Conservation (phyloP, 495 filamentous ascomycete genomes). For the Xylaria sp. region DNA sequence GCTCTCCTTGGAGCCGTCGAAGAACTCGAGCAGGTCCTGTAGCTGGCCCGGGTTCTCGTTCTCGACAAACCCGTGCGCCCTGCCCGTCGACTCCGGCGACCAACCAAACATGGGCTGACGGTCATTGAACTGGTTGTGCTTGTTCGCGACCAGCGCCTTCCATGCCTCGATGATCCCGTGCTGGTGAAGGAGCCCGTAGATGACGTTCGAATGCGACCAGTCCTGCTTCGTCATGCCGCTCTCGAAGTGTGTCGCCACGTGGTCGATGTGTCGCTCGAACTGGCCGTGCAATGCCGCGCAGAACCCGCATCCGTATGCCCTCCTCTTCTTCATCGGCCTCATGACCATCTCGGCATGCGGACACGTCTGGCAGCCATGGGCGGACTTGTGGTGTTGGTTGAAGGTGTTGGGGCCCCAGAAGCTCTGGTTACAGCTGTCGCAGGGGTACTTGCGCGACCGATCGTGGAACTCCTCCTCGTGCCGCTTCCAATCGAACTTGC, state of each 20-base stretch:
- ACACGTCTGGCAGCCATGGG: conserved; percentile 57
- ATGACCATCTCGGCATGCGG: conserved; percentile 56
- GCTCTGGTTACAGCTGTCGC: conserved; percentile 55
- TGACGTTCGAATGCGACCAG: conserved; percentile 58
- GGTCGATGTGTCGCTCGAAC: conserved; percentile 58
- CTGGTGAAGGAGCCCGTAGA: conserved; percentile 59
- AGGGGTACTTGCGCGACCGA: conserved; percentile 58
- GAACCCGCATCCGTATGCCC: conserved; percentile 55
- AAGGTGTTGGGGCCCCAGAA: conserved; percentile 60
- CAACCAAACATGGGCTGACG: conserved; percentile 57
- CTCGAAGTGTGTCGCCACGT: conserved; percentile 58
- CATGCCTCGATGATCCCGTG: conserved; percentile 54
- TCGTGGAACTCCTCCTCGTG: conserved; percentile 62
- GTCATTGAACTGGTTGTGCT: conserved; percentile 50
- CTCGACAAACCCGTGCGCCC: conserved; percentile 56
- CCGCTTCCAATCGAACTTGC: conserved; percentile 61
- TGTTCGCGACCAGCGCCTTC: conserved; percentile 49
- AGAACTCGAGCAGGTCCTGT: conserved; percentile 59
- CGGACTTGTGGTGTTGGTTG: conserved; percentile 59
- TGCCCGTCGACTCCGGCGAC: conserved; percentile 52
- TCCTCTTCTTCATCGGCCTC: conserved; percentile 42
- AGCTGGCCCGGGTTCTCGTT: conserved; percentile 55
- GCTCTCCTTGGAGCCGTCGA: conserved; percentile 49
- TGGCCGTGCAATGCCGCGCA: conserved; percentile 55
- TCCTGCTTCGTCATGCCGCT: conserved; percentile 53